Conservation (phyloP, 805 yeast species). For the Tetrapisispora pingtungensis region DNA sequence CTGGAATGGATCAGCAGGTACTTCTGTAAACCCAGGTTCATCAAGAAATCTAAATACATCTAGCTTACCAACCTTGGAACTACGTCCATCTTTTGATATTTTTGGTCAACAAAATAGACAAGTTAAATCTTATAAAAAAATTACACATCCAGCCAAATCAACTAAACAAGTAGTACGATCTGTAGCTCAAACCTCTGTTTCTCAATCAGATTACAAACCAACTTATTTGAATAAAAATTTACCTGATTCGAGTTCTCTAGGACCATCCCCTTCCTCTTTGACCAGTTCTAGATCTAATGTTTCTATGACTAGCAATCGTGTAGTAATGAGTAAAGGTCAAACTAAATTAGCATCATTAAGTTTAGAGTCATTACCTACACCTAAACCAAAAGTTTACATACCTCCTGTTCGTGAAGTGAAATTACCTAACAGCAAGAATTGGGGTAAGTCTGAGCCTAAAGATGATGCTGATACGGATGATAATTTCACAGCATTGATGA, state of each 20-base stretch:
- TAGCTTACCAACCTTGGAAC: slow-evolving; percentile 28
- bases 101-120: slow-evolving; percentile 8
- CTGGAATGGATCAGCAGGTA: slow-evolving; percentile 21
- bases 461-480: slow-evolving; percentile 1
- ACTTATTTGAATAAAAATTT: not conserved
- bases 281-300: not conserved
- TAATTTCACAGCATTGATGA: slow-evolving; percentile 7
- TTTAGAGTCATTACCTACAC: slow-evolving; percentile 41
- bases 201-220: slow-evolving; percentile 1
- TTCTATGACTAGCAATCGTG: slow-evolving; percentile 1
- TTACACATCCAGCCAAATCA: not conserved
- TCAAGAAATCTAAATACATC: slow-evolving; percentile 1
- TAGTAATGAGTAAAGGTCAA: slow-evolving; percentile 1
- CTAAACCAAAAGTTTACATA: slow-evolving; percentile 27
- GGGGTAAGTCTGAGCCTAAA: slow-evolving; percentile 19
- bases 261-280: slow-evolving; percentile 14
- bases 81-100: slow-evolving; percentile 15
- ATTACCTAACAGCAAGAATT: slow-evolving; percentile 30
- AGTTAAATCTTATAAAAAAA: not conserved
- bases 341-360: slow-evolving; percentile 19
- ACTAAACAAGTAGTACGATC: slow-evolving; percentile 2
- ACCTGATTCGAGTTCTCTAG: not conserved
- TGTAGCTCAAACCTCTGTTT: not conserved
- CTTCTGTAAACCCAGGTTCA: slow-evolving; percentile 3
- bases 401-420: slow-evolving; percentile 49